Conservation (phyloP, 306 rosid genomes). For the Acacia crassicarpa region DNA sequence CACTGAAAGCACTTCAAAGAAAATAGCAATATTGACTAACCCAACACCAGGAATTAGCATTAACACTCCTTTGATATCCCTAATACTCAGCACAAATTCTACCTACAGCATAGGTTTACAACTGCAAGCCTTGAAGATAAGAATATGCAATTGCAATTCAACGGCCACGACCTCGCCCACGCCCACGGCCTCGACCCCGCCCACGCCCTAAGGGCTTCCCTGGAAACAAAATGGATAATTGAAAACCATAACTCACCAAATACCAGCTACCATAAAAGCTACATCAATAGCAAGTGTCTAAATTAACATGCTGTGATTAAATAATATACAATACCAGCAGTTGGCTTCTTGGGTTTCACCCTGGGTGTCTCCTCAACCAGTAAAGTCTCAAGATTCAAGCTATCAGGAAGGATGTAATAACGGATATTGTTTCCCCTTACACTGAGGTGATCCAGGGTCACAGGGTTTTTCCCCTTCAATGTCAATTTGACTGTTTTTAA, state of each 20-base stretch:
- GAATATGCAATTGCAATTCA: slow-evolving; percentile 34
- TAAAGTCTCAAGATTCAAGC: slow-evolving; percentile 17
- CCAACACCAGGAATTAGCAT: slow-evolving; percentile 17
- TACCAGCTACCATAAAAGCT: background rate
- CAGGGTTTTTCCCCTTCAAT: slow-evolving; percentile 73
- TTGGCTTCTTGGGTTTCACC: slow-evolving; percentile 21
- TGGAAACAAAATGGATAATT: slow-evolving; percentile 28
- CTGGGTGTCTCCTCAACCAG: slow-evolving; percentile 21
- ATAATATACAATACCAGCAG: slow-evolving; percentile 11
- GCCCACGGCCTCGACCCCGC: slow-evolving; percentile 68
- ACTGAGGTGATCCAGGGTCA: slow-evolving; percentile 76
- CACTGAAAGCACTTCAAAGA: slow-evolving; percentile 8
- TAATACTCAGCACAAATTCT: slow-evolving; percentile 12
- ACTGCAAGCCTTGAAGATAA: slow-evolving; percentile 31
- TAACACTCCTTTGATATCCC: slow-evolving; percentile 31
- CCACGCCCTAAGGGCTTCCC: slow-evolving; percentile 76
- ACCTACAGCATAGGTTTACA: slow-evolving; percentile 42
- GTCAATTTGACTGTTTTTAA: slow-evolving; percentile 74
- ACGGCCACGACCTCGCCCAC: slow-evolving; percentile 72
- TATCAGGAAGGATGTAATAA: slow-evolving; percentile 18
- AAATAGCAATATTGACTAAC: slow-evolving; percentile 22
- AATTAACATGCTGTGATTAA: background rate
- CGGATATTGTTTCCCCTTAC: slow-evolving; percentile 59
- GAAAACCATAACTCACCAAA: background rate
- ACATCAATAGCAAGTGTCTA: background rate